phyloP scores from a whole-genome alignment of 192 early-diverging fungal species.

The Coemansia sp. region DNA sequence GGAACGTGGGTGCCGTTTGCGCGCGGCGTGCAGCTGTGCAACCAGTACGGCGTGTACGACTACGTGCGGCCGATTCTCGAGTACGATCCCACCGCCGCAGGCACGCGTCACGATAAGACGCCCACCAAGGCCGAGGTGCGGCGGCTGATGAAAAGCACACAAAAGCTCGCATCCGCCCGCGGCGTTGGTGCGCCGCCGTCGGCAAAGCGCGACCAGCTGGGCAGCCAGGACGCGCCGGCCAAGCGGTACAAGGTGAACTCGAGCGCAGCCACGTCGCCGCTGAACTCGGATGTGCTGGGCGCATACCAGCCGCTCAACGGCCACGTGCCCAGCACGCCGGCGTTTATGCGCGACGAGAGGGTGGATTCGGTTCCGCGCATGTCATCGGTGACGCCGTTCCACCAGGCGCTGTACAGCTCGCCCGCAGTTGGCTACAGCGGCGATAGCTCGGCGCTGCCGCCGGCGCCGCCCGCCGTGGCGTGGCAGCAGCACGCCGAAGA shows the following conservation, averaged over 20 bases:
- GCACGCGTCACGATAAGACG: conserved; percentile 50
- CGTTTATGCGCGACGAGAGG: conserved; percentile 11
- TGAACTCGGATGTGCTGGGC: conserved; percentile 30
- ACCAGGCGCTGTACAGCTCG: conserved; percentile 25
- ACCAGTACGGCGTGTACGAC: conserved; percentile 72
- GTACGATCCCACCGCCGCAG: conserved; percentile 61
- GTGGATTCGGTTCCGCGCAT: not conserved
- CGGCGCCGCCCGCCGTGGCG: not conserved
- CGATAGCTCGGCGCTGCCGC: not conserved
- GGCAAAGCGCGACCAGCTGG: conserved; percentile 11
- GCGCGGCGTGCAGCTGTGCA: conserved; percentile 74
- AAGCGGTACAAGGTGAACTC: conserved; percentile 21
- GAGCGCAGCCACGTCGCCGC: conserved; percentile 39
- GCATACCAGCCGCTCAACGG: conserved; percentile 6
- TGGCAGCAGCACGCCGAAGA: conserved; percentile 25
- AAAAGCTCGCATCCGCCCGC: conserved; percentile 10
- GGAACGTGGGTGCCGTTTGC: conserved; percentile 89
- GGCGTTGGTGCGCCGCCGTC: not conserved
- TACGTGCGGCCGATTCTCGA: conserved; percentile 77
- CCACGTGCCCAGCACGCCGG: conserved; percentile 30
- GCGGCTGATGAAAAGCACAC: conserved; percentile 24
- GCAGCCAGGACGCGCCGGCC: not conserved
- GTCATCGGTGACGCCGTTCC: conserved; percentile 17
- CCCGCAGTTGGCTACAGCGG: conserved; percentile 11
- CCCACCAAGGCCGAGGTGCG: conserved; percentile 55